phyloP scores from a whole-genome alignment of 352 stramenopile species.

The Pythium sp. region DNA sequence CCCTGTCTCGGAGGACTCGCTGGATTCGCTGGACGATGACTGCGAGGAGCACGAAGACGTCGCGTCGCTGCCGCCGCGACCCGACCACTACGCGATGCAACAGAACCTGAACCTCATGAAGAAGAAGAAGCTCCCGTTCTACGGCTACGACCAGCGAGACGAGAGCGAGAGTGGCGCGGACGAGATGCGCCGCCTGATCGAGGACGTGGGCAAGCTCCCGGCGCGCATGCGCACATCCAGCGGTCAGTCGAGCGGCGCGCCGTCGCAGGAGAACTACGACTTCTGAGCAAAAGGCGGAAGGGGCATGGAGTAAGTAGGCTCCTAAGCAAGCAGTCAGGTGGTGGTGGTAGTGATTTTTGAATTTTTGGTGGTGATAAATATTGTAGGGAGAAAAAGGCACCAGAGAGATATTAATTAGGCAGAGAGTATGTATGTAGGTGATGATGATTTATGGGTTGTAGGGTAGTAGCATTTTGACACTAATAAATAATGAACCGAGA shows the following conservation, averaged over 20 bases:
- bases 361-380: no score
- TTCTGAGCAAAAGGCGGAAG: slow-evolving; percentile 19
- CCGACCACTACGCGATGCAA: slow-evolving; percentile 5
- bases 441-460: no score
- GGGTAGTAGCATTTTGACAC: no score
- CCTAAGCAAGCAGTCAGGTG: no score
- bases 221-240: slow-evolving; percentile 50
- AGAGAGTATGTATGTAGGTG: no score
- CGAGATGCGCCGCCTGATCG: slow-evolving; percentile 58
- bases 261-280: slow-evolving; percentile 48
- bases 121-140: slow-evolving; percentile 7
- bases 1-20: background rate
- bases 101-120: slow-evolving; percentile 5
- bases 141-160: background rate
- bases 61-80: slow-evolving; percentile 17
- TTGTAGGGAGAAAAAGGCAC: no score
- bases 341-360: no score
- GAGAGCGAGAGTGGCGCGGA: slow-evolving; percentile 31
- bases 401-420: no score
- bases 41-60: slow-evolving; percentile 18
- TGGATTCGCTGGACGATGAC: slow-evolving; percentile 16
- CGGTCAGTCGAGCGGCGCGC: slow-evolving; percentile 49
- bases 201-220: slow-evolving; percentile 42
- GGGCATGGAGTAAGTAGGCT: no score
- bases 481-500: no score